Base-by-base conservation (phyloP, 2,329 filamentous ascomycete genomes). In the Elsinoe batatas region DNA sequence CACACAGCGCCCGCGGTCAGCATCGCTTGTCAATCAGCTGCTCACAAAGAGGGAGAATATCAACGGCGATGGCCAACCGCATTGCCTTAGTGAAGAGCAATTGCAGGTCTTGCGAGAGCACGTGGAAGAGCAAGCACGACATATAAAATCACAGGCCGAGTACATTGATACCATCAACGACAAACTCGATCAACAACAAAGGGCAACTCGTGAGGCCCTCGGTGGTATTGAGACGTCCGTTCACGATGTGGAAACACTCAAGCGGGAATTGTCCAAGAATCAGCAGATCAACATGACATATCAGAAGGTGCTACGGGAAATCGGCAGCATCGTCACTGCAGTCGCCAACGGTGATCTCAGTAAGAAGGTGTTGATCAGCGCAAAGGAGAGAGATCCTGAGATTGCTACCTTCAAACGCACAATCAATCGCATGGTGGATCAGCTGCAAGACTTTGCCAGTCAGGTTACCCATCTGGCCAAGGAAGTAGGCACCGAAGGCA, bases 381-480 rank as follows among this genome's bases (percentile, higher is more conserved):
- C 88, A 3, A 85, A 94, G 62, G 91, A 97, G 74, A 93, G 96
- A 85, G 91, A 97, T 77, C 90, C 91, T 26, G 91, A 97, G 77
- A 97, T 97, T 66, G 93, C 90, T 26, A 91, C 89, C 8, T 97
- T 97, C 77, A 97, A 97, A 74, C 85, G 89, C 65, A 96, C 91
- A 59, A 97, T 97, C 75, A 97, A 97, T 70, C 94, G 88, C 62
- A 97, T 97, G 91, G 95, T 97, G 82, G 91, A 97, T 68, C 91
- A 96, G 71, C 79, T 97, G 58, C 91, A 96, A 69, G 88, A 94
- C 58, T 97, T 97, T 71, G 91, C 91, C 61, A 94, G 88, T 71
- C 91, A 97, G 74, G 91, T 97, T 65, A 96, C 91, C 33, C 86
- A 89, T 62, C 84, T 97, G 63, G 91, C 91, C 54, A 87, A 89